These are phyloP conservation scores for Neoscytalidium dimidiatum DNA, from an alignment of 2,329 filamentous ascomycete genomes.

Conservation along the genomic window DNA sequence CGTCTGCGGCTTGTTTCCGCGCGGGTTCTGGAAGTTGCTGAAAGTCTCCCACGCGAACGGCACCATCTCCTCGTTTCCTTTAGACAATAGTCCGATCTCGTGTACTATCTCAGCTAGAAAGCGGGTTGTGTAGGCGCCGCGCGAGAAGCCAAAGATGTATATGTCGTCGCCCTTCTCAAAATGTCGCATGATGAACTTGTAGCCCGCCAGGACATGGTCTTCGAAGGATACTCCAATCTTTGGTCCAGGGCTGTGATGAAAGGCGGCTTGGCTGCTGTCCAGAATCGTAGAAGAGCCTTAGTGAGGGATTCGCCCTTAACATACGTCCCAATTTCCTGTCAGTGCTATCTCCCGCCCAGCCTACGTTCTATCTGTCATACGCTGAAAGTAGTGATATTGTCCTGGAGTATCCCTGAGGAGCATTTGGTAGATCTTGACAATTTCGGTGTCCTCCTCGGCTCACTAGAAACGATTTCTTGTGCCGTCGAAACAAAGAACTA, in stretches of 20 bases:
- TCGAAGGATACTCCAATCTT: slow-evolving; percentile 24
- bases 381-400: slow-evolving; percentile 50
- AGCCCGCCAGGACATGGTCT: slow-evolving; percentile 28
- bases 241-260: slow-evolving; percentile 18
- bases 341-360: no score
- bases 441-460: slow-evolving; percentile 43
- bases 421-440: slow-evolving; percentile 72
- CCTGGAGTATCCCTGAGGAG: slow-evolving; percentile 63
- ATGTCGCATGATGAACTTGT: slow-evolving; percentile 36
- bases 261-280: not conserved
- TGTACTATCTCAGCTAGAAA: slow-evolving; percentile 33
- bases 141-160: slow-evolving; percentile 38
- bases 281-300: not conserved
- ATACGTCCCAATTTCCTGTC: slow-evolving; percentile 26
- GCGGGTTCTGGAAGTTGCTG: slow-evolving; percentile 21
- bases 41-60: slow-evolving; percentile 26
- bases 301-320: not conserved
- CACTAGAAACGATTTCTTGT: slow-evolving; percentile 47
- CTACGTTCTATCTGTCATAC: no score
- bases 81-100: slow-evolving; percentile 27
- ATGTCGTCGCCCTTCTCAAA: slow-evolving; percentile 33
- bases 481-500: slow-evolving; percentile 46
- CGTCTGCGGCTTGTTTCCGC: slow-evolving; percentile 13
- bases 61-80: slow-evolving; percentile 27
- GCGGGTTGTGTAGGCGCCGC: slow-evolving; percentile 37